These are phyloP conservation scores for Tetradesmus obliquus DNA, from an alignment of 139 green algal species.

Conservation along the genomic window DNA sequence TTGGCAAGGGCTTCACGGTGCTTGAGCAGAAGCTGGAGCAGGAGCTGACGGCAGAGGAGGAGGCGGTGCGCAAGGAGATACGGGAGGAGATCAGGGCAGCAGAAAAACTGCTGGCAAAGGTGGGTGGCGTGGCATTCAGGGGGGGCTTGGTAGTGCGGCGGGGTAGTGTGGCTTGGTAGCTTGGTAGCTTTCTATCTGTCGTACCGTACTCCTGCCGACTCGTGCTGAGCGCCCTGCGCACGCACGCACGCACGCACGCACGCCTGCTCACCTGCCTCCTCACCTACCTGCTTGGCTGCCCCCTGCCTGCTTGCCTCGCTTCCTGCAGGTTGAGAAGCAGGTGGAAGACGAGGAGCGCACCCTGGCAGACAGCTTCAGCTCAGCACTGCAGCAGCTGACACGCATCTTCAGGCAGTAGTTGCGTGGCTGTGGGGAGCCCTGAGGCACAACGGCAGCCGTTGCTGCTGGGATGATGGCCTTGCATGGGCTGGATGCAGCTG, in stretches of 20 bases:
- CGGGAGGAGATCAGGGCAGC: neutral
- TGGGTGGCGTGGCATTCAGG: neutral
- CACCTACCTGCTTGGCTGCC: neutral
- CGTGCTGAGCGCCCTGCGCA: too few relatives aligned
- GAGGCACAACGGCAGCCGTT: too few relatives aligned
- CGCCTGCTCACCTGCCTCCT: neutral
- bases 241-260: too few relatives aligned
- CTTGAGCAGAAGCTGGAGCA: conserved; percentile 46
- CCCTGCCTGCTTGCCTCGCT: neutral
- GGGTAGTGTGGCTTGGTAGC: too few relatives aligned
- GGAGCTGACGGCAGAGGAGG: conserved; percentile 53
- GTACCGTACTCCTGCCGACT: too few relatives aligned
- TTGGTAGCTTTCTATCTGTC: too few relatives aligned
- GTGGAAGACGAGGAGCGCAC: neutral
- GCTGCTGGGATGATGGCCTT: too few relatives aligned
- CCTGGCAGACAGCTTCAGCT: neutral
- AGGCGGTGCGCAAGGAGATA: conserved; percentile 38
- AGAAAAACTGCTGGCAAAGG: conserved; percentile 8
- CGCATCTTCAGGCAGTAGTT: neutral
- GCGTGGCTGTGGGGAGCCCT: neutral
- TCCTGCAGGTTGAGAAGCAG: neutral
- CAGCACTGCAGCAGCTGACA: neutral
- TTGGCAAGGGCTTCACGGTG: conserved; percentile 79
- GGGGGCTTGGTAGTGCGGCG: too few relatives aligned
- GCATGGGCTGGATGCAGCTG: too few relatives aligned